phyloP scores from a whole-genome alignment of 192 early-diverging fungal genomes.

The Paraglomus occultum region DNA sequence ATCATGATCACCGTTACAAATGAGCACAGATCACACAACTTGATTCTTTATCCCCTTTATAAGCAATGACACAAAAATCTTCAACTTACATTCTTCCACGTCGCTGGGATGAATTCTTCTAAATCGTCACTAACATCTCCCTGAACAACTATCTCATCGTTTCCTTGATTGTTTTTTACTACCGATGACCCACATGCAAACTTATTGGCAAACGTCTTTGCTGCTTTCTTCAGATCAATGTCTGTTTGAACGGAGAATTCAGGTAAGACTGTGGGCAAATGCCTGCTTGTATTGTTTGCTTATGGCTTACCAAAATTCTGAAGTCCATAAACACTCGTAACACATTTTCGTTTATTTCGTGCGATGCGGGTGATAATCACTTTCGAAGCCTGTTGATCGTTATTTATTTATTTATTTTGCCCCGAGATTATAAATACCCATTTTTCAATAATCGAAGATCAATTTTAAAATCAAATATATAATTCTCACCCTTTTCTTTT shows the following conservation, averaged over 20 bases:
- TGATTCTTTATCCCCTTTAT: neutral
- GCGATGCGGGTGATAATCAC: conserved; percentile 85
- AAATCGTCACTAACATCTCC: conserved; percentile 94
- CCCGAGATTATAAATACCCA: neutral
- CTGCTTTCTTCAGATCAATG: conserved; percentile 95
- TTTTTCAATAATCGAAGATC: conserved; percentile 16
- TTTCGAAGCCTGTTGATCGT: conserved; percentile 46
- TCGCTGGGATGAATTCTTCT: conserved; percentile 74
- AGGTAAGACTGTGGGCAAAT: neutral
- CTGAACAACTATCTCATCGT: conserved; percentile 95
- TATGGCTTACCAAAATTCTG: conserved; percentile 77
- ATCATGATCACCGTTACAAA: neutral
- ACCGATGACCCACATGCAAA: conserved; percentile 96
- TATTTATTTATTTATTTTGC: neutral
- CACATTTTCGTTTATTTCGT: conserved; percentile 91
- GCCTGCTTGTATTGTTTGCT: neutral
- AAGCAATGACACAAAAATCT: neutral
- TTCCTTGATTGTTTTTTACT: conserved; percentile 88
- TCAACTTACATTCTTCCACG: conserved; percentile 62
- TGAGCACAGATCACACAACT: conserved; percentile 18
- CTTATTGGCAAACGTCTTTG: conserved; percentile 92
- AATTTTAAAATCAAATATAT: conserved; percentile 9
- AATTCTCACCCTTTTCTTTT: conserved; percentile 70
- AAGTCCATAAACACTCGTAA: conserved; percentile 80
- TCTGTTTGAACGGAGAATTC: conserved; percentile 45